Base-by-base conservation (phyloP, 73 alveolate species). In the Paramecium tetraurelia region DNA sequence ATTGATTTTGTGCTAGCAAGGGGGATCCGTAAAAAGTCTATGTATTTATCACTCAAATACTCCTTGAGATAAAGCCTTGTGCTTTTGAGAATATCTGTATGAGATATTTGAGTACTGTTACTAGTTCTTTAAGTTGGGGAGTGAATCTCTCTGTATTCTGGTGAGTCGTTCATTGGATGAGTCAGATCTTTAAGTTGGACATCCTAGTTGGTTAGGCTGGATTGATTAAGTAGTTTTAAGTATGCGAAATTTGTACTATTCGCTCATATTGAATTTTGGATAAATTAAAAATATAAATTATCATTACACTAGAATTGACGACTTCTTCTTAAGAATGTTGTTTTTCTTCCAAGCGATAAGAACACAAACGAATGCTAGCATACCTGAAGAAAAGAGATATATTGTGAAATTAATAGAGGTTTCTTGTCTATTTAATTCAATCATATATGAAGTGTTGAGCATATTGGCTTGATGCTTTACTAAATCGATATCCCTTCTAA, bases 11-110 rank as follows among this genome's bases (percentile, higher is more conserved):
- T 31, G 24, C 43, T 20, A 80, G 21, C 3, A 80, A 22, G 3
- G 90, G 90, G 8, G 90, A 43, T 14, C 72, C 75, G 27, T 44
- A 80, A 46, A 80, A 80, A n/a, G 75, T 41, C 90, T 80, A 72
- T 16, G 1, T 33, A 72, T 43, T 53, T 21, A 36, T 16, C 1
- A 72, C 43, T 35, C 16, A 20, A 72, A 72, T 72, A 72, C 86
- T 38, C 59, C 59, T 72, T 72, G n/a, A 72, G 86, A 72, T 11
- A 40, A 36, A 1, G 57, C 36, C 38, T 72, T 72, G 12, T 33
- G 31, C 27, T 72, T 72, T 29, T 72, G 59, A 14, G 84, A 31
- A 31, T 63, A 12, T 63, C 84, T 27, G 35, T 63, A 24, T 0
- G 84, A 63, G 48, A 63, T 63, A 18, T 24, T 63, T 1, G 84